Conservation (phyloP, 139 green algal genomes). For the Chlamydomonas sp. region DNA sequence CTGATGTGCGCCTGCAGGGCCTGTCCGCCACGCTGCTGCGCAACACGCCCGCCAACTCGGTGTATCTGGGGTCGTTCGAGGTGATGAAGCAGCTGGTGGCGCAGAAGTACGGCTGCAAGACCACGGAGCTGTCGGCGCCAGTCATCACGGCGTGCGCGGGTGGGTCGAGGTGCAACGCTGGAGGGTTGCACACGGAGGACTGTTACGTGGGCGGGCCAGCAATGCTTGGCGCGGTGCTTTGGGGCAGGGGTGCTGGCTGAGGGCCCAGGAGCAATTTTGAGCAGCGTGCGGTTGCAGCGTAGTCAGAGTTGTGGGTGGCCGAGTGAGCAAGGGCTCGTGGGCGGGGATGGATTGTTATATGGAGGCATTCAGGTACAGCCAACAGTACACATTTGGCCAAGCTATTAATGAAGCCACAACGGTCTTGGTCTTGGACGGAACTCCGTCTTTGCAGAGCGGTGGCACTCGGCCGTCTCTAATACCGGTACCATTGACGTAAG, state of each 20-base stretch:
- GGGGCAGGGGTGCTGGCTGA: too few relatives aligned
- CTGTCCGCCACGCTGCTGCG: constrained; percentile 85
- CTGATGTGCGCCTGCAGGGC: constrained; percentile 61
- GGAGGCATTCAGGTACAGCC: too few relatives aligned
- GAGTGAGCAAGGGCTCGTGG: too few relatives aligned
- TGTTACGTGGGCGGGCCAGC: neutral
- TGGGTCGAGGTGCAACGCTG: neutral
- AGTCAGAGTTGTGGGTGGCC: too few relatives aligned
- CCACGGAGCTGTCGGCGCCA: constrained; percentile 21
- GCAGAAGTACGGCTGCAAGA: constrained; percentile 17
- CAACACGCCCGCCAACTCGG: constrained; percentile 92
- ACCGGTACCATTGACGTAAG: constrained; percentile 75
- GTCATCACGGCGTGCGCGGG: constrained; percentile 33
- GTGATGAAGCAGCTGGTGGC: constrained; percentile 77
- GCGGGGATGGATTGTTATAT: too few relatives aligned
- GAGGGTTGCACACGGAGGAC: neutral
- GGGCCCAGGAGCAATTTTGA: too few relatives aligned
- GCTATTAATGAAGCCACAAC: too few relatives aligned
- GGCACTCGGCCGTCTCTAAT: constrained; percentile 90
- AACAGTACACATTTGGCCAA: too few relatives aligned
- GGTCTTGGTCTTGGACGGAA: too few relatives aligned
- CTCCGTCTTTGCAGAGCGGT: too few relatives aligned
- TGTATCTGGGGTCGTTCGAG: constrained; percentile 97
- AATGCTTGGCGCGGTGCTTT: neutral
- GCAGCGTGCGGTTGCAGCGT: too few relatives aligned